Conservation (phyloP, 176 grass and related monocot genomes). For the Aegilops longissima region DNA sequence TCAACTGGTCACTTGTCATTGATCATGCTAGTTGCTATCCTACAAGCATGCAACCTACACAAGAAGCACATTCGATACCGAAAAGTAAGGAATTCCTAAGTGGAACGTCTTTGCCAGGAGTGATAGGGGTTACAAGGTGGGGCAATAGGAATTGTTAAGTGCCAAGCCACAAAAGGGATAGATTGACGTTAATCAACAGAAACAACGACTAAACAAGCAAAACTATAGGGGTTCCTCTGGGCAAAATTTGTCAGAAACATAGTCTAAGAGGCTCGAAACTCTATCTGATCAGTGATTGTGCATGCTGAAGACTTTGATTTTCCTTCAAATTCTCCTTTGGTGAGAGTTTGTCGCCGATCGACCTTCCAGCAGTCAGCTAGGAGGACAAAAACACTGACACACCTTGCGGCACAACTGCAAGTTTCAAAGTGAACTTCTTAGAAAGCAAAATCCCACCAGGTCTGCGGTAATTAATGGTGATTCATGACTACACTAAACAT, state of each 20-base stretch:
- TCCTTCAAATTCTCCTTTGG: slow-evolving; percentile 53
- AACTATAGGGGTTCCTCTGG: neutral
- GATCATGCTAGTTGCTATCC: no score
- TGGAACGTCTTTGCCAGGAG: no score
- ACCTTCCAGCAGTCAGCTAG: slow-evolving; percentile 76
- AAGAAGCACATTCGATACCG: neutral
- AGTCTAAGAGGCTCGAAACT: neutral
- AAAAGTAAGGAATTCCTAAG: neutral
- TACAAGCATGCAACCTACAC: neutral
- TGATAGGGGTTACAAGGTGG: no score
- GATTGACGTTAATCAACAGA: neutral
- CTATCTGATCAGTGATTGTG: slow-evolving; percentile 52
- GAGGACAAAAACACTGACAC: slow-evolving; percentile 71
- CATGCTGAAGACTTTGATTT: slow-evolving; percentile 20
- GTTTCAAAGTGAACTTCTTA: slow-evolving; percentile 24
- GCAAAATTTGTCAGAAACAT: neutral
- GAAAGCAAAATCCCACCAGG: neutral
- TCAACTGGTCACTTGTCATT: no score
- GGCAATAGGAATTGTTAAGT: no score
- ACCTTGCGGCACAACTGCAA: slow-evolving; percentile 74
- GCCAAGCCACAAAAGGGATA: neutral
- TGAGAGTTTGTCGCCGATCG: slow-evolving; percentile 63
- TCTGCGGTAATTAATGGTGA: neutral
- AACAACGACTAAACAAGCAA: neutral
- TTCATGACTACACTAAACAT: neutral